A percentile compares a stretch with the other conserved stretches of the same genome.
Conservation (phyloP, 2,329 filamentous ascomycete genomes). For the Falciphora oryzae region DNA sequence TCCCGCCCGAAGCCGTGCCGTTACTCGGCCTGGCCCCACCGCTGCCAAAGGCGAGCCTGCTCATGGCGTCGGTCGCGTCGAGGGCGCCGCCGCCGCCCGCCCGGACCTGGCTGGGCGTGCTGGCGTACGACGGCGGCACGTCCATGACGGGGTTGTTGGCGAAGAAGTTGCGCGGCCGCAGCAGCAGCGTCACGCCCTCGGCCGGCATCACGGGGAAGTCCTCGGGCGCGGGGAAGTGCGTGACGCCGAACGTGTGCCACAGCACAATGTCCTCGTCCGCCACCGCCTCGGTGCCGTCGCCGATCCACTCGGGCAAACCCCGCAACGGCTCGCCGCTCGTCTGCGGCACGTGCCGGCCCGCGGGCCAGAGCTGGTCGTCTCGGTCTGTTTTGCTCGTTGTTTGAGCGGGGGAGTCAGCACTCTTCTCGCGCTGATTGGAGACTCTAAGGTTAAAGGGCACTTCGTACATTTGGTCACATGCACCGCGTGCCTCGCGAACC, state of each 20-base stretch:
- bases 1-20: neutral
- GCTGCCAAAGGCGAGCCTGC: constrained; percentile 28
- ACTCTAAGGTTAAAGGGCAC: neutral
- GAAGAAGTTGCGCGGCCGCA: constrained; percentile 81
- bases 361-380: constrained; percentile 78
- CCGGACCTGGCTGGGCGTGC: constrained; percentile 64
- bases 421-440: too few relatives aligned
- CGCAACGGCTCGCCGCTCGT: constrained; percentile 72
- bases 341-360: constrained; percentile 81
- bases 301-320: constrained; percentile 73
- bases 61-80: constrained; percentile 43
- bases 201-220: constrained; percentile 91
- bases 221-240: constrained; percentile 82
- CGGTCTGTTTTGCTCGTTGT: constrained; percentile 45
- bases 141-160: constrained; percentile 72
- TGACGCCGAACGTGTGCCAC: constrained; percentile 91
- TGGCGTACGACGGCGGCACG: constrained; percentile 69
- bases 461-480: constrained; percentile 82
- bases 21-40: neutral
- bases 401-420: constrained; percentile 6
- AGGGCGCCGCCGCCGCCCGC: constrained; percentile 37
- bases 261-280: constrained; percentile 82
- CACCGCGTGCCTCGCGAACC: constrained; percentile 79
- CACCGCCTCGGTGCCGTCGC: constrained; percentile 60
- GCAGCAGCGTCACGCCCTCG: constrained; percentile 74